These are phyloP conservation scores for Yamadazyma sp. DNA, from an alignment of 805 yeast genomes.

Conservation along the genomic window DNA sequence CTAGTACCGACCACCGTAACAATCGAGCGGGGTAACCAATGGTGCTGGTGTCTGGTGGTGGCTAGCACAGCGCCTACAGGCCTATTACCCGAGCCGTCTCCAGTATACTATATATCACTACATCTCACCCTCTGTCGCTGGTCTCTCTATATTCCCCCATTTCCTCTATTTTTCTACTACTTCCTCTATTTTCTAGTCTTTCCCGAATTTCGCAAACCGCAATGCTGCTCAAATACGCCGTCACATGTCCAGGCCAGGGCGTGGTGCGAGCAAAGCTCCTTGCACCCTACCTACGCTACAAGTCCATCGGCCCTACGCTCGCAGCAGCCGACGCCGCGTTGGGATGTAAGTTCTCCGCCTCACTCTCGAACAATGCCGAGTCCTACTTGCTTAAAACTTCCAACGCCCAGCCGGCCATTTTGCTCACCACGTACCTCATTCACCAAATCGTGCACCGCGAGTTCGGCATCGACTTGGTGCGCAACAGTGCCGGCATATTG, in stretches of 20 bases:
- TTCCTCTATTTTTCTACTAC: too few relatives aligned
- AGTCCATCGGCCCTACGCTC: conserved; percentile 9
- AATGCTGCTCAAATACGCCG: too few relatives aligned
- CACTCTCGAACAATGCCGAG: conserved; percentile 18
- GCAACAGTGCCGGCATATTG: conserved; percentile 22
- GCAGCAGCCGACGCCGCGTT: conserved; percentile 24
- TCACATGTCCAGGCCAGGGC: conserved; percentile 41
- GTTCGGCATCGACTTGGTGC: conserved; percentile 19
- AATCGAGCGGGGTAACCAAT: too few relatives aligned
- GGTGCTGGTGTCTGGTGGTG: too few relatives aligned
- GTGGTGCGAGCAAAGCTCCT: conserved; percentile 22
- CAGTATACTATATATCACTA: background rate
- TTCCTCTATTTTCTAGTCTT: too few relatives aligned
- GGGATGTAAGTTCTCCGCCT: conserved; percentile 20
- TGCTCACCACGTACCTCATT: conserved; percentile 40
- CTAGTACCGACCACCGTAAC: too few relatives aligned
- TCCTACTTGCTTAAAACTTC: conserved; percentile 34
- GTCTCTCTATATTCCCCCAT: too few relatives aligned
- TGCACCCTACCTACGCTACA: conserved; percentile 17
- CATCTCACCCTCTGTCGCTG: too few relatives aligned
- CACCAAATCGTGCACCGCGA: conserved; percentile 20
- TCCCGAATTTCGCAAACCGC: too few relatives aligned
- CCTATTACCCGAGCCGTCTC: background rate
- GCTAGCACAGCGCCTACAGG: too few relatives aligned
- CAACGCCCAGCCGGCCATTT: conserved; percentile 56